A percentile compares a stretch with the other conserved stretches of the same genome.
Evolutionary conservation across 345 rosid species (phyloP).

Genomic region (Moringa oleifera): DNA sequence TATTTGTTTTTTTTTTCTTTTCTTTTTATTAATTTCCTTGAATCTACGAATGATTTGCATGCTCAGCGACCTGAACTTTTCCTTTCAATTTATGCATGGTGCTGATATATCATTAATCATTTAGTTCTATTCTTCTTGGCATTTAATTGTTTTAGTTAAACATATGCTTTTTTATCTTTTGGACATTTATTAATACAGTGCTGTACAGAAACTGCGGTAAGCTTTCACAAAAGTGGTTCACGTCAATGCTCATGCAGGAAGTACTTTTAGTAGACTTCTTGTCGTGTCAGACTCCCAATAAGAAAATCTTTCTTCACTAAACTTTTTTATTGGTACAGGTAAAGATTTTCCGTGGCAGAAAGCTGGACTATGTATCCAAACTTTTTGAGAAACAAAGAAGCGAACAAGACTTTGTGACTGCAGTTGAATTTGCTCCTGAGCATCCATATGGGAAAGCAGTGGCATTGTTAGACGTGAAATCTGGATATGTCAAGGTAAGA

Average conservation of each 20-base stretch:
- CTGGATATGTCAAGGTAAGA: constrained; percentile 53
- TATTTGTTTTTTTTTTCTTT: no score
- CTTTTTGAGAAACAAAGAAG: constrained; percentile 35
- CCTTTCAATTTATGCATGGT: not conserved
- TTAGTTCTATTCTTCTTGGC: constrained; percentile 6
- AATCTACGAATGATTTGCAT: not conserved
- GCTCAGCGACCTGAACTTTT: constrained; percentile 3
- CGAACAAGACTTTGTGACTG: constrained; percentile 65
- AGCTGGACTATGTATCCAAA: constrained; percentile 68
- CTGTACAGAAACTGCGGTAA: not conserved
- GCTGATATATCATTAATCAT: not conserved
- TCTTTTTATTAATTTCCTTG: not conserved
- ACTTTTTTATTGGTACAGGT: constrained; percentile 45
- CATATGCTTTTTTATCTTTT: not conserved
- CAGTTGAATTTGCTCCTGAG: constrained; percentile 66
- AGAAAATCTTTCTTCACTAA: constrained; percentile 8
- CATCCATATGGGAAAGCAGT: constrained; percentile 84
- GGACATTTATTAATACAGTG: not conserved
- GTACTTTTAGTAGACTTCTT: not conserved
- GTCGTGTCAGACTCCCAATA: not conserved
- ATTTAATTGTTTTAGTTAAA: not conserved
- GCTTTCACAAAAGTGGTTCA: not conserved
- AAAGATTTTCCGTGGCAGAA: constrained; percentile 54
- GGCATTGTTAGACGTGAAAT: constrained; percentile 72
- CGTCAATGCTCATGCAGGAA: not conserved